Conservation (phyloP, 805 yeast genomes). For the Monosporozyma yasuniensis region DNA sequence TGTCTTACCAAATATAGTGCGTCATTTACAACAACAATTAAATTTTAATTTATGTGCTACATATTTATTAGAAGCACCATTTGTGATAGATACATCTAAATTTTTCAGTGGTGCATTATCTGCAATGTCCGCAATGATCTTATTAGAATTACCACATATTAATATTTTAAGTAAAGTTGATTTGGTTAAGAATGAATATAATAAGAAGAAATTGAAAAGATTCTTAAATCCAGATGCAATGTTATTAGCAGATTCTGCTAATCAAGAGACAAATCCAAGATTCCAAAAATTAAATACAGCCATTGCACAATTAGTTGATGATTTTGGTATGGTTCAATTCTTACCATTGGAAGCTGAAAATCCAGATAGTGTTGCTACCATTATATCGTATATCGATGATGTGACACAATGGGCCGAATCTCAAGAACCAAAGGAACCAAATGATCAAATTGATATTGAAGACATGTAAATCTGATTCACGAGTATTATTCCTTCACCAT, state of each 20-base stretch:
- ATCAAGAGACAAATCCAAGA: slow-evolving; percentile 41
- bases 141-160: slow-evolving; percentile 89
- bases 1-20: slow-evolving; percentile 79
- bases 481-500: neutral
- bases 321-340: slow-evolving; percentile 97
- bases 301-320: slow-evolving; percentile 87
- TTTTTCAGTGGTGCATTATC: slow-evolving; percentile 91
- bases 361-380: slow-evolving; percentile 68
- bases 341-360: slow-evolving; percentile 77
- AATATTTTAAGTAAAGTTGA: slow-evolving; percentile 84
- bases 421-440: slow-evolving; percentile 95
- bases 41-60: slow-evolving; percentile 89
- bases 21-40: slow-evolving; percentile 69
- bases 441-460: slow-evolving; percentile 61
- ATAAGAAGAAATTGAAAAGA: slow-evolving; percentile 68
- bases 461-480: too few relatives aligned
- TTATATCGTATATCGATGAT: slow-evolving; percentile 88
- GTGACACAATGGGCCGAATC: slow-evolving; percentile 95
- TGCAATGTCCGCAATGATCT: slow-evolving; percentile 98
- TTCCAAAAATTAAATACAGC: slow-evolving; percentile 66
- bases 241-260: slow-evolving; percentile 45
- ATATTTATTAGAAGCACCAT: slow-evolving; percentile 87
- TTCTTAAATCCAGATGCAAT: slow-evolving; percentile 89
- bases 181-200: slow-evolving; percentile 68
- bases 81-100: slow-evolving; percentile 81